Base-by-base conservation (phyloP, 2,329 filamentous ascomycete species). In the Colletotrichum magnum region DNA sequence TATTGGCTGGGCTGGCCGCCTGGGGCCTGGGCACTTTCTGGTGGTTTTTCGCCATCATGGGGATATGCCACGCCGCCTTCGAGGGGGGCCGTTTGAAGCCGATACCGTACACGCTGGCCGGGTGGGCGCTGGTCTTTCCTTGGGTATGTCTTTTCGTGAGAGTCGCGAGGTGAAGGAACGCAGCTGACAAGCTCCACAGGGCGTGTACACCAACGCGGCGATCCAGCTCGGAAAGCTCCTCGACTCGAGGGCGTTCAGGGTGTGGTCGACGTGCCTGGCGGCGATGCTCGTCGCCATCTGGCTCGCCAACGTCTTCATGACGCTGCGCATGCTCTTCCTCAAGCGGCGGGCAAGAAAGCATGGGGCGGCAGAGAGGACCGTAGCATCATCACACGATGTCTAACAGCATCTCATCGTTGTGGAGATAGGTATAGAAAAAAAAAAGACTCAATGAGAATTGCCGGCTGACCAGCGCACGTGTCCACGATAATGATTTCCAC, bases 11-110 rank as follows among this genome's bases (percentile, higher is more conserved):
- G 0, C 59, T 84, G 36, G 52, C 82, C 16, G 72, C 75, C n/a
- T 82, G 80, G 77, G 82, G 81, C 0, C 78, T 79, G 53, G 79
- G 76, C 0, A 77, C 79, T 4, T 81, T 84, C 47, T 84, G 81
- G 81, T 81, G 80, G 78, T 68, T 73, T n/a, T 80, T 84, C 66
- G 79, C 80, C 2, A 72, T 81, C 7, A 67, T 79, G 45, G 78
- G 79, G 58, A 79, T 80, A 16, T 1, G 52, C 5, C 32, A 45
- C 39, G 16, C 36, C 6, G 47, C 76, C 6, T 47, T 52, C 74
- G 75, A 72, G 70, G 70, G 15, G 69, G 71, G 0, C 73, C 73
- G 13, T 69, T 63, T 64, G 61, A 72, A 51, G 57, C 56, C 65
- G 12, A 73, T 76, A 6, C 68, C 56, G 1, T 82, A 80, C 62